Conservation (phyloP, 1,284 basidiomycete genomes). For the Trichosporon coremiiforme region DNA sequence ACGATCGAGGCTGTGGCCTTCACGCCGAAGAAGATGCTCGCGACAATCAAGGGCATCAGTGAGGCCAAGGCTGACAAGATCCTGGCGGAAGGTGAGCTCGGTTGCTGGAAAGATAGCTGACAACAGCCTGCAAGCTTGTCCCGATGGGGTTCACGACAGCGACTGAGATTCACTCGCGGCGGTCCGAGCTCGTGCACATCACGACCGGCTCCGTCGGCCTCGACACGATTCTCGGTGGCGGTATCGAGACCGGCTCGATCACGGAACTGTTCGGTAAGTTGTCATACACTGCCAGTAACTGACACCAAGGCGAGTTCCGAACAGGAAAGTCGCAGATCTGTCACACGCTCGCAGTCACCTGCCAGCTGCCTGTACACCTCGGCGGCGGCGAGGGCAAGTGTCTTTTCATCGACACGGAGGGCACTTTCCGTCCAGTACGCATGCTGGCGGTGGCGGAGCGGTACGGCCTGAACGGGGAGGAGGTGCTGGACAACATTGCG, state of each 20-base stretch:
- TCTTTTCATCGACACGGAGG: constrained; percentile 98
- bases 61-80: constrained; percentile 99
- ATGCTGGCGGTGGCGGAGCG: constrained; percentile 93
- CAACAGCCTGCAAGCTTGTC: constrained; percentile 86
- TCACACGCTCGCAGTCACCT: constrained; percentile 96
- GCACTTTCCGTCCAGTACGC: constrained; percentile 95
- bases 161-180: constrained; percentile 91
- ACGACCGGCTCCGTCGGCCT: constrained; percentile 96
- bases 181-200: constrained; percentile 95
- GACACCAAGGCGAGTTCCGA: constrained; percentile 71
- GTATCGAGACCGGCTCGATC: constrained; percentile 97
- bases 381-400: constrained; percentile 99
- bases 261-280: constrained; percentile 87
- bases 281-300: background rate
- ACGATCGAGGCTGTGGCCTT: constrained; percentile 96
- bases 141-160: constrained; percentile 98
- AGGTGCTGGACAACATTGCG: constrained; percentile 97
- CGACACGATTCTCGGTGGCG: constrained; percentile 92
- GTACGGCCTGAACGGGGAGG: constrained; percentile 93
- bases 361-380: constrained; percentile 94
- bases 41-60: constrained; percentile 94
- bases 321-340: constrained; percentile 99
- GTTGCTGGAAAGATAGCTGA: background rate
- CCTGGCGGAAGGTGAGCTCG: constrained; percentile 73
- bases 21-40: constrained; percentile 91